Evolutionary conservation across 2,329 filamentous ascomycete genomes (phyloP).

Genomic region (Beauveria pseudobassiana): DNA sequence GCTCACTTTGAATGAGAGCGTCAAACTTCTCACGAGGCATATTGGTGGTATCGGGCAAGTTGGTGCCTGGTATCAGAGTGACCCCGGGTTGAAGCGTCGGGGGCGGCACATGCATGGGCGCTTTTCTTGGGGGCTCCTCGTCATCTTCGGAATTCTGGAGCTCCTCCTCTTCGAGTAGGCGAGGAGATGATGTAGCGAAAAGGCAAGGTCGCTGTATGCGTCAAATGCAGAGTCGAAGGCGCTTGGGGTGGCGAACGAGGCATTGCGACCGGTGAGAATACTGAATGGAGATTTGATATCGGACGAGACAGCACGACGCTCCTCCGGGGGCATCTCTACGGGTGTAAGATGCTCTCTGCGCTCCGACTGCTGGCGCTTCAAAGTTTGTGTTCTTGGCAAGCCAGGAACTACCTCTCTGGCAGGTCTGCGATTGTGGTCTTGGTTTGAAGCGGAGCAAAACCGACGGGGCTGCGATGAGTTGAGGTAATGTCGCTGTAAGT

Average conservation of each 20-base stretch:
- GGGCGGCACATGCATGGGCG: not conserved
- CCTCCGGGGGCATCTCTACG: constrained; percentile 52
- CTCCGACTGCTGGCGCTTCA: constrained; percentile 78
- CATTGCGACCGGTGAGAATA: not conserved
- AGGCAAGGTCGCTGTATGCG: constrained; percentile 1
- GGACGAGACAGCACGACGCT: constrained; percentile 64
- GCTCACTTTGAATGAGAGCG: constrained; percentile 64
- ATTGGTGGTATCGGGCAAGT: constrained; percentile 36
- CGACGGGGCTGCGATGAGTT: constrained; percentile 9
- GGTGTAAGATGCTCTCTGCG: constrained; percentile 65
- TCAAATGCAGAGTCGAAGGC: constrained; percentile 1
- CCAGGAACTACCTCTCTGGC: constrained; percentile 59
- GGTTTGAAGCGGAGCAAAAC: not conserved
- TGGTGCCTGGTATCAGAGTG: constrained; percentile 24
- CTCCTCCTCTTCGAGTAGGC: constrained; percentile 1
- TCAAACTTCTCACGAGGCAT: constrained; percentile 50
- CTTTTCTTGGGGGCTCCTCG: constrained; percentile 26
- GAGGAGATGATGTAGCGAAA: not conserved
- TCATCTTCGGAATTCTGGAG: constrained; percentile 17
- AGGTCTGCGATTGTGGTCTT: constrained; percentile 18
- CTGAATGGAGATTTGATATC: constrained; percentile 28
- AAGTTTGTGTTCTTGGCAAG: constrained; percentile 68
- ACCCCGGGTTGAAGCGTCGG: not conserved
- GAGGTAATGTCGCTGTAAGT: constrained; percentile 31
- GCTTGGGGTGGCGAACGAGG: constrained; percentile 4